A percentile compares a stretch with the other conserved stretches of the same genome.
Evolutionary conservation across 2,329 filamentous ascomycete genomes (phyloP).

Genomic region (Amesomyces nigricolor): DNA sequence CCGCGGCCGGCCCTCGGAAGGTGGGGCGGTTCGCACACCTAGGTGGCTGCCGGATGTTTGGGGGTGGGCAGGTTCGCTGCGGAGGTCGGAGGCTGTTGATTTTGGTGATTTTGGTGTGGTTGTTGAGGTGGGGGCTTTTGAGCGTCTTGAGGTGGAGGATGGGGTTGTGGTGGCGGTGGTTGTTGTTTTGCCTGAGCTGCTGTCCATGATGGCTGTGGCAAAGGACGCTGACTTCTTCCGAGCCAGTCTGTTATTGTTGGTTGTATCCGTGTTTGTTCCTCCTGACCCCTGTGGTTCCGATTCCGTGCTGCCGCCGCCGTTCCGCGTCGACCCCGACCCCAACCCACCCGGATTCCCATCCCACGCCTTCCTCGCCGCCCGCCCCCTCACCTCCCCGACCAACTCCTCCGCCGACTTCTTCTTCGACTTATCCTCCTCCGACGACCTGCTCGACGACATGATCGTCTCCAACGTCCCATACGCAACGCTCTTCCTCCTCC

Average conservation of each 20-base stretch:
- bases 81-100: conserved; percentile 33
- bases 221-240: conserved; percentile 40
- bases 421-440: conserved; percentile 55
- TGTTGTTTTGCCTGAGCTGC: conserved; percentile 15
- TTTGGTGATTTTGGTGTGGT: conserved; percentile 9
- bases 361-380: conserved; percentile 34
- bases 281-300: background rate
- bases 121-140: conserved; percentile 26
- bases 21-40: conserved; percentile 37
- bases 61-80: conserved; percentile 52
- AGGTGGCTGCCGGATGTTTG: conserved; percentile 50
- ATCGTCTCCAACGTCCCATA: conserved; percentile 62
- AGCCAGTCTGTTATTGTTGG: conserved; percentile 18
- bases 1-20: background rate
- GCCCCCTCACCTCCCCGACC: conserved; percentile 48
- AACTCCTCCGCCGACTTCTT: conserved; percentile 55
- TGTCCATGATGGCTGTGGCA: conserved; percentile 43
- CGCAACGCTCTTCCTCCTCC: conserved; percentile 45
- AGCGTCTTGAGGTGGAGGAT: background rate
- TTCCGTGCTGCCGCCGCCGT: background rate
- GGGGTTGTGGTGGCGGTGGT: background rate
- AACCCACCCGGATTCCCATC: conserved; percentile 27
- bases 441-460: conserved; percentile 60
- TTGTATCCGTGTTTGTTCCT: background rate
- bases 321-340: conserved; percentile 14